These are phyloP conservation scores for Mytilinidion resinicola DNA, from an alignment of 495 filamentous ascomycete species.

Conservation along the genomic window DNA sequence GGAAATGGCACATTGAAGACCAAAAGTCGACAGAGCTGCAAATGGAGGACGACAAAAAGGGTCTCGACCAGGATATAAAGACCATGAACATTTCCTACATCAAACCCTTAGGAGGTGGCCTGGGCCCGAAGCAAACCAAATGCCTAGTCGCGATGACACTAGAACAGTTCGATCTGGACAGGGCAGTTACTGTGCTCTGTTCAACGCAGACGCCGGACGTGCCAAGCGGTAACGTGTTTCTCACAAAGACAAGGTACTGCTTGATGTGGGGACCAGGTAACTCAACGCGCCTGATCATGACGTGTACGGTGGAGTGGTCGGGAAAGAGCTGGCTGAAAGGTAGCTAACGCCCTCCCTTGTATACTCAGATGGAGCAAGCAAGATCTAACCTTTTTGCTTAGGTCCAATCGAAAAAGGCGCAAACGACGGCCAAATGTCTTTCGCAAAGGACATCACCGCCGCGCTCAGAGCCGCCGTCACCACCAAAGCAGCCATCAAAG, in stretches of 20 bases:
- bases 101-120: slow-evolving; percentile 74
- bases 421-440: slow-evolving; percentile 78
- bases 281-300: slow-evolving; percentile 73
- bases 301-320: slow-evolving; percentile 87
- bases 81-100: slow-evolving; percentile 78
- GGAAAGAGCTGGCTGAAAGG: slow-evolving; percentile 98
- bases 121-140: slow-evolving; percentile 93
- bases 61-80: slow-evolving; percentile 64
- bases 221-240: slow-evolving; percentile 86
- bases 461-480: slow-evolving; percentile 66
- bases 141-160: slow-evolving; percentile 82
- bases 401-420: slow-evolving; percentile 94
- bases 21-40: slow-evolving; percentile 84
- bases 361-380: slow-evolving; percentile 5
- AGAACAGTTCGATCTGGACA: slow-evolving; percentile 79
- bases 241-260: slow-evolving; percentile 88
- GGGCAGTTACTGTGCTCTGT: slow-evolving; percentile 61
- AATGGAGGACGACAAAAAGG: slow-evolving; percentile 73
- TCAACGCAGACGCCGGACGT: slow-evolving; percentile 90
- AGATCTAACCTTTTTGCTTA: slow-evolving; percentile 25
- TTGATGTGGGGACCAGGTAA: slow-evolving; percentile 85
- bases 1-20: slow-evolving; percentile 75
- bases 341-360: slow-evolving; percentile 34
- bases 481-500: slow-evolving; percentile 48
- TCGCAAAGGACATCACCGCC: slow-evolving; percentile 68